Evolutionary conservation across 2,329 filamentous ascomycete genomes (phyloP), one percentile per base, ranked within the genome.

Genomic region (Ceratocystis lukuohia): DNA sequence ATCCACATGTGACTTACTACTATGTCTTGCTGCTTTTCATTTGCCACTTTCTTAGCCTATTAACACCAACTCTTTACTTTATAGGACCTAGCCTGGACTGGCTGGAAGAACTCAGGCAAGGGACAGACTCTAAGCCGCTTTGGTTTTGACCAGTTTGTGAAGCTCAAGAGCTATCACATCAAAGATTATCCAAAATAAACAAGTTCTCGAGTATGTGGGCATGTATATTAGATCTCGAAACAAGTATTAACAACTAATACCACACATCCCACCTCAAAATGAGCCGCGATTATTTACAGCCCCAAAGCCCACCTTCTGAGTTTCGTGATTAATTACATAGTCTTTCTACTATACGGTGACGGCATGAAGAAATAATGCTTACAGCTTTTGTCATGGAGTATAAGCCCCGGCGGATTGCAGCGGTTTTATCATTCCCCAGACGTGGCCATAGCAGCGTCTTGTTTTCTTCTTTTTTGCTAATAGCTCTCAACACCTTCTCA

Each of bases 21-120:
- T 17, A 50, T 2, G 15, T n/a, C 46, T 69, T 68, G 61, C 62
- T 68, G 61, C 65, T 62, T 41, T 22, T 6, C 3, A 53, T 63
- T 68, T 63, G 64, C 17, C 46, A 68, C n/a, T 62, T 50, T n/a
- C 64, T 69, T 65, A 25, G 12, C 65, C 64, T 68, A 62, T 70
- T 73, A 67, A 71, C 71, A 25, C 25, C 10, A 5, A 17, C 15
- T 37, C 20, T 48, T 25, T 22, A 4, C 66, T 64, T 46, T 71
- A 17, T 57, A 93, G 89, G 91, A 96, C 75, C 83, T 96, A 70
- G 91, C 91, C n/a, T 96, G 91, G 91, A 94, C 92, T 1, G 93
- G 93, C 10, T 96, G 91, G 91, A 97, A 97, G 80, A 91, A 96
- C 75, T 96, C 91, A 68, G 93, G 93, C 70, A 92, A 89, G 76